These are phyloP conservation scores for Diaporthe longicolla DNA, from an alignment of 2,329 filamentous ascomycete genomes.

Conservation along the genomic window DNA sequence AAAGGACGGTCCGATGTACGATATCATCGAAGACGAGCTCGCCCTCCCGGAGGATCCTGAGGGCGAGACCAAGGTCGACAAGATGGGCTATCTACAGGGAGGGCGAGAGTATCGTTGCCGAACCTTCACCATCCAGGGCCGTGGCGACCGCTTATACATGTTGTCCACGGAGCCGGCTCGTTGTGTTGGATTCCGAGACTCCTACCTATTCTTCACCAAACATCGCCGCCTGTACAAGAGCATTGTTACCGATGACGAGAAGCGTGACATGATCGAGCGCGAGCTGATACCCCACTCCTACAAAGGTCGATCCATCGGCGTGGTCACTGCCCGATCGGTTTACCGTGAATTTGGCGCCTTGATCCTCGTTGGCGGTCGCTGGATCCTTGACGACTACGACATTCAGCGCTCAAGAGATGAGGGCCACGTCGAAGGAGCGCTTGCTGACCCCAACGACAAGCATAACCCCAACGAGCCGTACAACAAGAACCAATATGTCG, in stretches of 20 bases:
- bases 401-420: constrained; percentile 80
- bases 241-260: constrained; percentile 97
- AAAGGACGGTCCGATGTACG: constrained; percentile 92
- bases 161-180: constrained; percentile 96
- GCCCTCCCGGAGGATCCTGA: constrained; percentile 88
- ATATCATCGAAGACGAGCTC: constrained; percentile 93
- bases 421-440: constrained; percentile 87
- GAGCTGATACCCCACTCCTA: constrained; percentile 98
- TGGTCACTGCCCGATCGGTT: constrained; percentile 95
- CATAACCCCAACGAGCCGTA: constrained; percentile 86
- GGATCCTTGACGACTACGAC: constrained; percentile 91
- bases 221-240: constrained; percentile 98
- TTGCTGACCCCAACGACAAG: constrained; percentile 91
- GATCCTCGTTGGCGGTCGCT: constrained; percentile 92
- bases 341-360: constrained; percentile 96
- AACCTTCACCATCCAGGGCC: constrained; percentile 90
- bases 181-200: constrained; percentile 97
- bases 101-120: constrained; percentile 95
- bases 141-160: constrained; percentile 94
- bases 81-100: constrained; percentile 83
- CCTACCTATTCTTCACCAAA: constrained; percentile 99
- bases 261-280: constrained; percentile 94
- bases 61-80: constrained; percentile 94
- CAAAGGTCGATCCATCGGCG: constrained; percentile 96
- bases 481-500: constrained; percentile 99